phyloP scores from a whole-genome alignment of 805 yeast species.

The Tetrapisispora pingtungensis region DNA sequence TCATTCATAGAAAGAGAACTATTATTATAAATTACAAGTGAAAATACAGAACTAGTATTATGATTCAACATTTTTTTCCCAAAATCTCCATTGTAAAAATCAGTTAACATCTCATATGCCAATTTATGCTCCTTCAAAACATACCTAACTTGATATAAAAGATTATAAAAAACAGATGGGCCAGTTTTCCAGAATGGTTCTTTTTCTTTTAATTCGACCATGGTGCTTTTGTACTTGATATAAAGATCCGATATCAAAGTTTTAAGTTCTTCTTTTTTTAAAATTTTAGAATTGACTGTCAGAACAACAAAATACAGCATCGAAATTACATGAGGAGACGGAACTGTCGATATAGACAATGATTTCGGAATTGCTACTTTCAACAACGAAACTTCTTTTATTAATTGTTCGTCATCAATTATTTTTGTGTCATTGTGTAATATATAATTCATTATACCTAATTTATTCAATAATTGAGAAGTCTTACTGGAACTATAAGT shows the following conservation, averaged over 20 bases:
- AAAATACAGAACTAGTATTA: slow-evolving; percentile 17
- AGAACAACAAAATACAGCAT: slow-evolving; percentile 19
- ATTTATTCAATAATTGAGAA: slow-evolving; percentile 15
- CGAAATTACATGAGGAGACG: slow-evolving; percentile 13
- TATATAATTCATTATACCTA: slow-evolving; percentile 23
- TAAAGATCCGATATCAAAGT: slow-evolving; percentile 13
- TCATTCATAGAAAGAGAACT: slow-evolving; percentile 11
- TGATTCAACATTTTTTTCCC: slow-evolving; percentile 6
- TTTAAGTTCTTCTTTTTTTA: slow-evolving; percentile 10
- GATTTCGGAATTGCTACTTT: slow-evolving; percentile 9
- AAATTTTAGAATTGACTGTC: slow-evolving; percentile 7
- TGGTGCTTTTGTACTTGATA: slow-evolving; percentile 6
- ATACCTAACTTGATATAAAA: slow-evolving; percentile 13
- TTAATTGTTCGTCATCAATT: slow-evolving; percentile 5
- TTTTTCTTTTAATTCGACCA: not conserved
- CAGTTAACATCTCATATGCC: slow-evolving; percentile 17
- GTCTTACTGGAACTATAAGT: slow-evolving; percentile 9
- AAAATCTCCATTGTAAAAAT: slow-evolving; percentile 13
- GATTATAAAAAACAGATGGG: slow-evolving; percentile 16
- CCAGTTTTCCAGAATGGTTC: slow-evolving; percentile 9
- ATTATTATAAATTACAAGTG: slow-evolving; percentile 18
- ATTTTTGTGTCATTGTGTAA: slow-evolving; percentile 11
- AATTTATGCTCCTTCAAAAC: slow-evolving; percentile 14
- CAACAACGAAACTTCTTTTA: slow-evolving; percentile 4
- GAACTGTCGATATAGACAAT: slow-evolving; percentile 5